Conservation (phyloP, 352 stramenopile genomes). For the Elongisporangium senticosum region DNA sequence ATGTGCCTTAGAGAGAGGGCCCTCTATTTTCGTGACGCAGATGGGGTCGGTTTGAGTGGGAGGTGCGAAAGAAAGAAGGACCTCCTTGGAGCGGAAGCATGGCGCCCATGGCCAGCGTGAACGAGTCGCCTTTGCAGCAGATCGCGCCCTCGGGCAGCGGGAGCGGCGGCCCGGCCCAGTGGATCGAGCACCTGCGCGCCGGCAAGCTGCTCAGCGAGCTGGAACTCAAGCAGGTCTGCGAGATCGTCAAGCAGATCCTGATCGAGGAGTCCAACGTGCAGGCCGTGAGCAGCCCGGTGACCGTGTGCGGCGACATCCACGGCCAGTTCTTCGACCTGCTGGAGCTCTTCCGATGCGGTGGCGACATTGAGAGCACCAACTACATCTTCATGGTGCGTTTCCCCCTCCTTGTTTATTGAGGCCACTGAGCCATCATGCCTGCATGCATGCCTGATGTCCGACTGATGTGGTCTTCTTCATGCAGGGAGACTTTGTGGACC, state of each 20-base stretch:
- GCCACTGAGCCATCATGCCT: background rate
- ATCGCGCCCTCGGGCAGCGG: constrained; percentile 41
- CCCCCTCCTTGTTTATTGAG: too few species aligned
- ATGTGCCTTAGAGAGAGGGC: background rate
- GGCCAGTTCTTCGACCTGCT: constrained; percentile 88
- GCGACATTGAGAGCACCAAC: constrained; percentile 82
- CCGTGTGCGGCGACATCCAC: constrained; percentile 87
- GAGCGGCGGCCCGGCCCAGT: constrained; percentile 71
- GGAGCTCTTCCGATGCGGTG: constrained; percentile 84
- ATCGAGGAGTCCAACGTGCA: constrained; percentile 91
- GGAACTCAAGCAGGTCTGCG: constrained; percentile 86
- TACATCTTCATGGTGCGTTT: constrained; percentile 86
- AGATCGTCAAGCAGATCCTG: constrained; percentile 89
- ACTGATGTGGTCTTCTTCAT: background rate
- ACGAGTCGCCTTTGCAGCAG: constrained; percentile 51
- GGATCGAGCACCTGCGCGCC: constrained; percentile 75
- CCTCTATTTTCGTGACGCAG: background rate
- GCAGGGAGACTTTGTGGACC: constrained; percentile 88
- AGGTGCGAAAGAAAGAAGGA: constrained; percentile 6
- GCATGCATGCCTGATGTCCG: constrained; percentile 1
- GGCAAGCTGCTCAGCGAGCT: constrained; percentile 83
- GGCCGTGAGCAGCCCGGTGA: constrained; percentile 86
- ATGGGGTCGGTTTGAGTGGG: background rate
- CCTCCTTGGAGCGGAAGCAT: constrained; percentile 4
- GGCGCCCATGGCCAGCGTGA: constrained; percentile 49